Evolutionary conservation across 2,329 filamentous ascomycete genomes (phyloP), one percentile per base, ranked within the genome.

Genomic region (Microascus cirrosus): DNA sequence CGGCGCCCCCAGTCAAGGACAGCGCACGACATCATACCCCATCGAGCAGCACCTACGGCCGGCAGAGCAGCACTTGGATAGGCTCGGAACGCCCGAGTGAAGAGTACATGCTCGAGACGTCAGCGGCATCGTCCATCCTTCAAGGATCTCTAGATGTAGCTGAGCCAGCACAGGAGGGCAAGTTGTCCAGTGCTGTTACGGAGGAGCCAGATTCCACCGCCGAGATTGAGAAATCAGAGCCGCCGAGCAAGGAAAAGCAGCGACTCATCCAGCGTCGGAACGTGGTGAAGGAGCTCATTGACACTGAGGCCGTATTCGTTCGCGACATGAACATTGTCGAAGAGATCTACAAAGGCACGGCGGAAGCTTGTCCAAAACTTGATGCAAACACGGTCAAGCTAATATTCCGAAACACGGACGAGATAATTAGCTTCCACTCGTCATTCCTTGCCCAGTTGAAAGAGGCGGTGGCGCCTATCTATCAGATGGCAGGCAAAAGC

Each of bases 261-360:
- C 84, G 88, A n/a, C 76, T 97, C 10, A 82, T 83, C 55, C 88
- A 93, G 68, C 87, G 94, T 22, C 84, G 87, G 58, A 84, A 95
- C 68, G 84, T 95, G 54, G 87, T 97, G 65, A 92, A 93, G 67
- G 94, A 99, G 70, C 77, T 99, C 42, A 81, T 96, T 53, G 91
- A 96, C 66, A 99, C 68, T 0, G 94, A 99, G 69, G 85, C 90
- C 54, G 85, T 87, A 6, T 97, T 95, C 71, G 85, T 95, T 59
- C 84, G 90, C 62, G 94, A 99, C 69, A 93, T 99, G 90, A 96
- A 92, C 69, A 93, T 99, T 57, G 87, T 96, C 2, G 90, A 95
- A 66, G 92, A 97, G 67, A 97, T 99, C 58, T 99, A 97, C 77
- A 95, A 95, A 71, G 91, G 90, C 51, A 97, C 94, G 0, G 89